Base-by-base conservation (phyloP, 208 protist species). In the Acanthamoeba castellanii region DNA sequence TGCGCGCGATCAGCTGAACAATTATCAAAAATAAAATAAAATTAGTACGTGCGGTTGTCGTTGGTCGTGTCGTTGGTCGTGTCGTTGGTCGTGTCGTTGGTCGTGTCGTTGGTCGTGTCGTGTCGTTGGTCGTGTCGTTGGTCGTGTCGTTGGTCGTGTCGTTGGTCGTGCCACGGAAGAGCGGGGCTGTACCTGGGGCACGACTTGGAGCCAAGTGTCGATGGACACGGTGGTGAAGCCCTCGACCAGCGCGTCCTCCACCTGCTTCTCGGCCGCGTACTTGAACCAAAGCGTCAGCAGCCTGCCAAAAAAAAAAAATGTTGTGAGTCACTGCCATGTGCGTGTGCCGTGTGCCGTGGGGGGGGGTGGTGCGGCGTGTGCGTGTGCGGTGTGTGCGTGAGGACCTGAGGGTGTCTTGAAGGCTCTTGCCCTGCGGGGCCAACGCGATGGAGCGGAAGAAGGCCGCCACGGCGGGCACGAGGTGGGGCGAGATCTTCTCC, bases 201-300 rank as follows among this genome's bases (percentile, higher is more conserved):
- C 98, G 20, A 99, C 99, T 94, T 99, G 98, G 8, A 99, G 97
- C 99, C 99, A 99, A 50, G 99, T 99, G 59, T 99, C 99, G 66
- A 99, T 98, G 45, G 96, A 97, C 3, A 99, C 98, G 20, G 97
- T 97, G 66, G 98, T 95, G 95, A 99, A 98, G 81, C 98, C 98
- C 30, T 98, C 94, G 59, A 97, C 96, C 37, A 99, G 74, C 14
- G 96, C 97, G 11, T 87, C 74, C 95, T 99, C 97, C 66, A 99
- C 98, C 70, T 97, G 92, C 64, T 95, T 92, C 55, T 97, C 66
- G 50, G 68, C 50, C 20, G 97, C 98, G 88, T 98, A 98, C 81
- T 98, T 97, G 97, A 99, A 99, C 99, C 98, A 99, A 30, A 99
- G 97, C 42, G 99, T 99, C 47, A 99, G 98, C 42, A 89, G 37